Conservation (phyloP, 176 grass and related monocot genomes). For the Oryza glumipatula region DNA sequence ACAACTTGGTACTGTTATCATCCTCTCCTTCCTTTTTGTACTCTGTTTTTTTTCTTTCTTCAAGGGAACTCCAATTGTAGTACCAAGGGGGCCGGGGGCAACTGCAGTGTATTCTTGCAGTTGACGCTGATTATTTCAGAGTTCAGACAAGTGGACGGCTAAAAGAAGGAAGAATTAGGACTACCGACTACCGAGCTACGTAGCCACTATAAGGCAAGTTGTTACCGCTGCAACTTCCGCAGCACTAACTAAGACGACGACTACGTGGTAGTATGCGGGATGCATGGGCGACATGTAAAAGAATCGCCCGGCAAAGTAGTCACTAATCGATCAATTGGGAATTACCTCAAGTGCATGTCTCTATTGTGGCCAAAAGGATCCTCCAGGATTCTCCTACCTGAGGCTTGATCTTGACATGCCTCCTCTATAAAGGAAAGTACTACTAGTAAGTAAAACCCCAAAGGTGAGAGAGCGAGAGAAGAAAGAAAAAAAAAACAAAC, state of each 20-base stretch:
- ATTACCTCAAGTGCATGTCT: constrained; percentile 36
- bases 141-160: constrained; percentile 11
- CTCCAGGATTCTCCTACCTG: constrained; percentile 25
- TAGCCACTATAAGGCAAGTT: not conserved
- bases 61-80: constrained; percentile 55
- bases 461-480: not conserved
- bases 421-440: constrained; percentile 46
- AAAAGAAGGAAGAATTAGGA: not conserved
- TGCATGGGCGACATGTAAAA: constrained; percentile 30
- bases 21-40: too few species aligned
- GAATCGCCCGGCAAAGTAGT: not conserved
- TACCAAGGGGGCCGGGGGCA: not conserved
- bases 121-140: constrained; percentile 16
- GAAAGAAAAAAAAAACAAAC: not conserved
- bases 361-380: constrained; percentile 39
- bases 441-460: not conserved
- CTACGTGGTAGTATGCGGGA: not conserved
- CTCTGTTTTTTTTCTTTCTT: constrained; percentile 43
- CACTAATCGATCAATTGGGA: not conserved
- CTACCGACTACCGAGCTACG: not conserved
- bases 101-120: constrained; percentile 15
- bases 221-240: not conserved
- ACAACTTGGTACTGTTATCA: not conserved
- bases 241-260: not conserved
- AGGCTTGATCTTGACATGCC: constrained; percentile 49